These are phyloP conservation scores for Ophiostoma quercus DNA, from an alignment of 2,329 filamentous ascomycete genomes.

Conservation along the genomic window DNA sequence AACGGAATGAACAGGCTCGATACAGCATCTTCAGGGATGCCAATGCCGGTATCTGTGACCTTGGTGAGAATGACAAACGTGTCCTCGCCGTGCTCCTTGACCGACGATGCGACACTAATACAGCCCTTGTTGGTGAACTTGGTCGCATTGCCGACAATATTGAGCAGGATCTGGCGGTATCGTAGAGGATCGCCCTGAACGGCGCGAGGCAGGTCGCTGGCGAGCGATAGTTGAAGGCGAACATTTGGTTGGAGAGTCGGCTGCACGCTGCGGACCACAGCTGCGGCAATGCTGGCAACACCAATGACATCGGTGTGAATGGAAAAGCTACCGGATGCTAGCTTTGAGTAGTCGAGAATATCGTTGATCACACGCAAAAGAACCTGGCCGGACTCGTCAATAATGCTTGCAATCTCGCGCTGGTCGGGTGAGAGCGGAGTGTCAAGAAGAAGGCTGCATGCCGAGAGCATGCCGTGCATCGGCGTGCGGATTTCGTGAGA, in stretches of 20 bases:
- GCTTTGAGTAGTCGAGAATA: conserved; percentile 62
- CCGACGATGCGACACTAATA: conserved; percentile 42
- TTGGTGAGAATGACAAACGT: conserved; percentile 48
- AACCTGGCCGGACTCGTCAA: conserved; percentile 55
- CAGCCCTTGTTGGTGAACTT: conserved; percentile 57
- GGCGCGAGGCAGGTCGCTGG: conserved; percentile 44
- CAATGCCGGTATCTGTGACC: conserved; percentile 74
- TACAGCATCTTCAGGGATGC: conserved; percentile 61
- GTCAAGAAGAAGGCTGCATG: conserved; percentile 52
- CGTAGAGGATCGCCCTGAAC: conserved; percentile 54
- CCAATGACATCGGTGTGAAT: conserved; percentile 50
- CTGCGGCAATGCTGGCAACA: conserved; percentile 42
- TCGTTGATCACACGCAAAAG: conserved; percentile 60
- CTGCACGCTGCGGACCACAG: conserved; percentile 48
- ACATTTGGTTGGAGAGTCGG: conserved; percentile 44
- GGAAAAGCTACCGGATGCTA: conserved; percentile 55
- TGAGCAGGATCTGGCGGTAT: conserved; percentile 58
- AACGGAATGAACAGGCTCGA: conserved; percentile 78
- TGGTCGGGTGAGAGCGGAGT: conserved; percentile 50
- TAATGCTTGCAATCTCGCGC: conserved; percentile 51
- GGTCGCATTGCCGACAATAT: conserved; percentile 55
- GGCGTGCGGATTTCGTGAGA: conserved; percentile 60
- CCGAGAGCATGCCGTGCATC: conserved; percentile 58
- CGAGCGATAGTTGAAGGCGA: conserved; percentile 41
- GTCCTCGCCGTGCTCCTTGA: conserved; percentile 39